Conservation (phyloP, 306 rosid species). For the Glycyrrhiza uralensis region DNA sequence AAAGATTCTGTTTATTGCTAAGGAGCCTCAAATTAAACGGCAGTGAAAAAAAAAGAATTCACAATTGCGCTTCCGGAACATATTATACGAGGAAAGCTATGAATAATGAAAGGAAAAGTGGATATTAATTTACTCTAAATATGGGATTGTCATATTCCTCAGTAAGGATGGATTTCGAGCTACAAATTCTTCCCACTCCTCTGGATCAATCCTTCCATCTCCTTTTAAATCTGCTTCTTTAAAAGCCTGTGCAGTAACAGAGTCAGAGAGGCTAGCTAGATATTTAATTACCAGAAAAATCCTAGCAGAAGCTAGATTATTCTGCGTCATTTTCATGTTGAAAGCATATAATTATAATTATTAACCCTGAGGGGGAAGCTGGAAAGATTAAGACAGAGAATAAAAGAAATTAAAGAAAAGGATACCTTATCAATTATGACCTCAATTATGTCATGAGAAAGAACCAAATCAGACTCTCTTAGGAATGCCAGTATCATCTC, state of each 20-base stretch:
- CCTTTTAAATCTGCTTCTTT: constrained; percentile 52
- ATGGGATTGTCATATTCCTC: constrained; percentile 65
- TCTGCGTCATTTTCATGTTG: not conserved
- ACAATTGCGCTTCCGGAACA: not conserved
- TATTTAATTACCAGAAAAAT: not conserved
- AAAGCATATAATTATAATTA: not conserved
- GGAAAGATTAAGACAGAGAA: too few relatives aligned
- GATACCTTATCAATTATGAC: constrained; percentile 47
- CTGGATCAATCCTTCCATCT: constrained; percentile 58
- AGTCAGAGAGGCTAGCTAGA: not conserved
- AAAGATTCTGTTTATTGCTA: not conserved
- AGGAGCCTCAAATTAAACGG: not conserved
- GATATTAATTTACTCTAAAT: constrained; percentile 38
- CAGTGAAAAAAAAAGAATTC: not conserved
- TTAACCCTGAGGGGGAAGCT: not conserved
- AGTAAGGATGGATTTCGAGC: constrained; percentile 48
- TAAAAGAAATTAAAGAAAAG: too few relatives aligned
- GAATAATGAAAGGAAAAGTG: not conserved
- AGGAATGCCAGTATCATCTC: constrained; percentile 54
- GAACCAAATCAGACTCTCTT: constrained; percentile 50
- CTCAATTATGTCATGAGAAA: constrained; percentile 48
- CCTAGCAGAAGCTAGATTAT: not conserved
- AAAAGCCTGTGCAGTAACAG: constrained; percentile 37
- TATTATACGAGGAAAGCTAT: not conserved
- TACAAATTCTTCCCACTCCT: constrained; percentile 39